Evolutionary conservation across 2,329 filamentous ascomycete species (phyloP), one percentile per base, ranked within the genome.

Genomic region (Calonectria honghensis): DNA sequence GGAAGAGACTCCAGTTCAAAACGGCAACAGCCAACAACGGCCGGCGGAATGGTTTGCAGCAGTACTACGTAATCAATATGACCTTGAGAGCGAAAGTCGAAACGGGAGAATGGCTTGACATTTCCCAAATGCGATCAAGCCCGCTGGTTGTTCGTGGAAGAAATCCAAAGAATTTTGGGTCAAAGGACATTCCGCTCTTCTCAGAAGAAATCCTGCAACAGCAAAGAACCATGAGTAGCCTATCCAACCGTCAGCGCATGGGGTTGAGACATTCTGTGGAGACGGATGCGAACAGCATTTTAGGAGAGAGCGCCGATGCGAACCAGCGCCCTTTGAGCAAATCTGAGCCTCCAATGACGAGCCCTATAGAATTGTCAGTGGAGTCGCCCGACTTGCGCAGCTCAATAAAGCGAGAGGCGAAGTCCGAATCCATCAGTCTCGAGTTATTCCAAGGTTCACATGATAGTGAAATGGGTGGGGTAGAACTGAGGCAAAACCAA

Each of bases 11-110:
- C 72, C 96, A 98, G 84, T 98, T 98, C 85, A 95, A 98, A 81
- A 97, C 98, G 79, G 96, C 96, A 1, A 98, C 96, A 0, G 96
- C 96, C 66, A 98, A 98, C 84, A 98, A 98, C 82, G 96, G 96
- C 13, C 92, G 96, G 70, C 91, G 96, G 78, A 98, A 98, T 85
- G 96, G 98, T 76, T 87, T 98, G 59, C 96, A 98, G 83, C 96
- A 98, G 84, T 96, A 98, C 84, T 98, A 98, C 83, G 91, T 97
- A 2, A 94, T 98, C 64, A 93, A 95, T 75, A 92, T 98, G 73
- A 96, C 93, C 84, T 90, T 98, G 14, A 87, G 97, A 45, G 96
- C 94, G 20, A 96, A 94, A 68, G 87, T 95, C 24, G 88, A 90
- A 68, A 85, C 86, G 0, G 88, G 94, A 1, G 95, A 94, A 16